Evolutionary conservation across 2,329 filamentous ascomycete species (phyloP), one percentile per base, ranked within the genome.

Genomic region (Ciborinia camelliae): DNA sequence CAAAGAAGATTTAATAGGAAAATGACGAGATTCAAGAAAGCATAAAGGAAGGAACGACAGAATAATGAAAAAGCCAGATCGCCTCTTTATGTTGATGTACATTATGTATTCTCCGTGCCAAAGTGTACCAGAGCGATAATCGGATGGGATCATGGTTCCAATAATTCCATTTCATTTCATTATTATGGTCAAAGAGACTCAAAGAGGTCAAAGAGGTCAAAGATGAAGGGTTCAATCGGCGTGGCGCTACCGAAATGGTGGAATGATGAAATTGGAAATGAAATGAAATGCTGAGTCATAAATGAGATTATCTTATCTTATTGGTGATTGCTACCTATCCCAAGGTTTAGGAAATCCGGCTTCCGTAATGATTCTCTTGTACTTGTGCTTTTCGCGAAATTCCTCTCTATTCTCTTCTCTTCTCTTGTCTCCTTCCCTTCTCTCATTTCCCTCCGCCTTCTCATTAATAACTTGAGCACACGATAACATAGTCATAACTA

Each of bases 211-310:
- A 48, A 48, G 4, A 48, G n/a, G 45, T 18, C n/a, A 32, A 37
- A 35, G n/a, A 23, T 20, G 18, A 18, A 20, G 5, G 9, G 18
- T 43, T 18, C 6, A 51, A 51, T 51, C 48, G 9, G 48, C 39
- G 28, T 45, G 39, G 54, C 54, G 54, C 39, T 57, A 57, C 39
- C 39, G 20, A 23, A 32, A 45, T 45, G 54, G 39, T 45, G 54
- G 54, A 45, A 39, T 26, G 12, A 15, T 9, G 7, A 23, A 43
- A 50, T 50, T 23, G n/a, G n/a, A n/a, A n/a, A n/a, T n/a, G n/a
- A n/a, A n/a, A n/a, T n/a, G n/a, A n/a, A n/a, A n/a, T n/a, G n/a
- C n/a, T n/a, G n/a, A n/a, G n/a, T n/a, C n/a, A n/a, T n/a, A n/a
- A n/a, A n/a, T n/a, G n/a, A n/a, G n/a, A 37, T 37, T n/a, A 53